phyloP scores from a whole-genome alignment of 805 yeast genomes.

The Candida nemodendra region DNA sequence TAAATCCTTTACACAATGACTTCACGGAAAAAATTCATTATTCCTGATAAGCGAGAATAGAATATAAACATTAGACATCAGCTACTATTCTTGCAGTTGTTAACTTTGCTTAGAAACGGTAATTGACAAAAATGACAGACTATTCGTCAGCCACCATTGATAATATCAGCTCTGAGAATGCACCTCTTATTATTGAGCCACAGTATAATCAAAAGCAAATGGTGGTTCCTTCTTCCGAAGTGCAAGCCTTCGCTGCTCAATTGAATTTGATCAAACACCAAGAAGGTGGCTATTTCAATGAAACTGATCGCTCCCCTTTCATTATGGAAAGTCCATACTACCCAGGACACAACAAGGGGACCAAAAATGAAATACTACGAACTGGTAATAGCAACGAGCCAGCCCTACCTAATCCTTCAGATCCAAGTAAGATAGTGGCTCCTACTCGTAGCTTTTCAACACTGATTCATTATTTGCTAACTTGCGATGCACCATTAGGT shows the following conservation, averaged over 20 bases:
- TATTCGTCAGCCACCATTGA: conserved; percentile 26
- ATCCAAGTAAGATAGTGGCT: conserved; percentile 18
- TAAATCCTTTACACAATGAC: too few relatives aligned
- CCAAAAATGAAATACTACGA: conserved; percentile 10
- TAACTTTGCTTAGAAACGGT: not conserved
- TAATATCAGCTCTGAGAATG: conserved; percentile 11
- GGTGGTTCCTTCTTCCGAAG: conserved; percentile 15
- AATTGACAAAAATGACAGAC: conserved; percentile 1
- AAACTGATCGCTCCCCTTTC: conserved; percentile 53
- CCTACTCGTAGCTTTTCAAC: conserved; percentile 45
- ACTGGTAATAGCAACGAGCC: conserved; percentile 16
- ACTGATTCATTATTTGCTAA: conserved; percentile 50
- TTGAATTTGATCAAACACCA: conserved; percentile 42
- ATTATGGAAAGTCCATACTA: conserved; percentile 39
- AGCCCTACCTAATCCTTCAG: conserved; percentile 12
- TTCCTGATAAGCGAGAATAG: too few relatives aligned
- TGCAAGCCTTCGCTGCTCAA: conserved; percentile 35
- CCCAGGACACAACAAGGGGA: conserved; percentile 29
- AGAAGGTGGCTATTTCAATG: conserved; percentile 59
- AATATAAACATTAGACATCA: too few relatives aligned
- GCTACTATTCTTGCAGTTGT: too few relatives aligned
- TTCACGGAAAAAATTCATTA: too few relatives aligned
- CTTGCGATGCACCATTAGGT: conserved; percentile 51
- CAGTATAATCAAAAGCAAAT: conserved; percentile 19
- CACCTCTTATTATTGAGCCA: conserved; percentile 23